Evolutionary conservation across 352 stramenopile genomes (phyloP), one percentile per base, ranked within the genome.

Genomic region (Phytophthora idaei): DNA sequence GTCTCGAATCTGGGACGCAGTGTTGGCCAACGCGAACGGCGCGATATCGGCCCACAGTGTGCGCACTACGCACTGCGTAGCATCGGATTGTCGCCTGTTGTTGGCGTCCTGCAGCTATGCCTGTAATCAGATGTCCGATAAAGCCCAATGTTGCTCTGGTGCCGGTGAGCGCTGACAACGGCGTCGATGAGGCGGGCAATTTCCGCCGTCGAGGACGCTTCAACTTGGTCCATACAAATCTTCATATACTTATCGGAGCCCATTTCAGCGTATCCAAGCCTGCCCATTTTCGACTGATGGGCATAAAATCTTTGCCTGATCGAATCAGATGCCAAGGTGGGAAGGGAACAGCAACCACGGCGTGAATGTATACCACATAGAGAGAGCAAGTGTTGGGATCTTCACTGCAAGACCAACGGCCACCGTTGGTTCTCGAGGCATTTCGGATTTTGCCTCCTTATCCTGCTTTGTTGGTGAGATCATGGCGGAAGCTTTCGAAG

Each of bases 361-460:
- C 25, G 6, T 36, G 2, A 65, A 47, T 80, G 73, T 86, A 83
- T 83, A 59, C 65, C 17, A 14, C 32, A 78, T 81, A 81, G 49
- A 77, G 50, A 37, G 42, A 45, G 37, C 59, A 68, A 78, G 66
- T 67, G 14, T 54, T 65, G 5, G 44, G 55, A 74, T 74, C 70
- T 71, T 74, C 17, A 56, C 14, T 32, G 8, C 21, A 37, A 29
- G 42, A 49, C 21, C n/a, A 49, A 49, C 42, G 27, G 46, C 64
- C 21, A 36, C 66, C 61, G 51, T 69, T 71, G 54, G 52, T 72
- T 58, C 54, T 73, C 53, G 41, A 48, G 9, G 25, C 70, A 92
- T 87, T 92, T 80, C 77, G 70, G 71, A 79, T 89, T 90, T 90
- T 90, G 76, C 81, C 64, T 80, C 78, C 62, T 58, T 15, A n/a